phyloP scores from a whole-genome alignment of 139 green algal species.

The Micractinium conductrix region DNA sequence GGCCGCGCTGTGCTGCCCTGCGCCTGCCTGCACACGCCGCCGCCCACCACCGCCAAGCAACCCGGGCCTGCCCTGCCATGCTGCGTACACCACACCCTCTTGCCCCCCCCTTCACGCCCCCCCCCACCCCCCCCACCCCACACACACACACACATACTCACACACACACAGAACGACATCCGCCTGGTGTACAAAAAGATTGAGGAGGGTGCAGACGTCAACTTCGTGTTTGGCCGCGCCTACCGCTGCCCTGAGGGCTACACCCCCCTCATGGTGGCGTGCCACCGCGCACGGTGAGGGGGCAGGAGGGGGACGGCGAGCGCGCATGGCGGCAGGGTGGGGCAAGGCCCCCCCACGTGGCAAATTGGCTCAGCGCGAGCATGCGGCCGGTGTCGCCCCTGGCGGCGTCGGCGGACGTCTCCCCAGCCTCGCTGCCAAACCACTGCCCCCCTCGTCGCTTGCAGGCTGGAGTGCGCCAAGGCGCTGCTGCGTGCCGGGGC shows the following conservation, averaged over 20 bases:
- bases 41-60: no score
- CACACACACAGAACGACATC: slow-evolving; percentile 70
- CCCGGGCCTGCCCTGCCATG: no score
- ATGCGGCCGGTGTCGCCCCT: no score
- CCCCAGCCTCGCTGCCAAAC: not conserved
- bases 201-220: slow-evolving; percentile 92
- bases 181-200: slow-evolving; percentile 93
- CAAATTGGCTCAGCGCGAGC: no score
- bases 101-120: no score
- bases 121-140: no score
- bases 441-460: no score
- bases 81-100: no score
- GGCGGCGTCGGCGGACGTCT: no score
- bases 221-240: slow-evolving; percentile 91
- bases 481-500: slow-evolving; percentile 88
- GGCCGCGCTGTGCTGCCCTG: no score
- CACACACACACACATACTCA: not conserved
- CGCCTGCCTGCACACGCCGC: no score
- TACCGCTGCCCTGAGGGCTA: slow-evolving; percentile 89
- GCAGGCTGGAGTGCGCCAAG: slow-evolving; percentile 84
- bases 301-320: not conserved
- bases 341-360: no score
- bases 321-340: not conserved
- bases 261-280: slow-evolving; percentile 92
- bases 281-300: slow-evolving; percentile 65